Evolutionary conservation across 805 yeast genomes (phyloP).

Genomic region (Saturnispora gosingensis): DNA sequence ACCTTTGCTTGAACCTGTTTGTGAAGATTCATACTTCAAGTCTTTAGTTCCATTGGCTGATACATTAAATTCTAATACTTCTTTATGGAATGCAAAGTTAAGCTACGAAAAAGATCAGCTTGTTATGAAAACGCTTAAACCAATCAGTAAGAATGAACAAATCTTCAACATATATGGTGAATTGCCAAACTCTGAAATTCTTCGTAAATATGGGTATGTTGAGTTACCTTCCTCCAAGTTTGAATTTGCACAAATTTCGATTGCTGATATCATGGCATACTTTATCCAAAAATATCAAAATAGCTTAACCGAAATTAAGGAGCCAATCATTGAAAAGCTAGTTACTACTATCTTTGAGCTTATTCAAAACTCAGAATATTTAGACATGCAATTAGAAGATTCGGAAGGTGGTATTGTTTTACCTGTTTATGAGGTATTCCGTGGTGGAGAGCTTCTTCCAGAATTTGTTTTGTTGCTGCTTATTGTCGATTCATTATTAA

Average conservation of each 20-base stretch:
- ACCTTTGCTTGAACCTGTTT: constrained; percentile 18
- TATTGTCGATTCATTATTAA: constrained; percentile 34
- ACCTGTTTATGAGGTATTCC: constrained; percentile 56
- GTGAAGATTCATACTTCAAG: constrained; percentile 38
- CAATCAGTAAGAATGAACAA: constrained; percentile 60
- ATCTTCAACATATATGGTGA: constrained; percentile 85
- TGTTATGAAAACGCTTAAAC: constrained; percentile 61
- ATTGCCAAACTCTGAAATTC: constrained; percentile 80
- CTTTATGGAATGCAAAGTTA: constrained; percentile 64
- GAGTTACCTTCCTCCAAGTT: constrained; percentile 59
- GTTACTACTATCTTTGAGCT: constrained; percentile 32
- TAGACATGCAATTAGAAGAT: constrained; percentile 26
- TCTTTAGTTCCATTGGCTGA: constrained; percentile 95
- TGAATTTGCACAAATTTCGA: constrained; percentile 73
- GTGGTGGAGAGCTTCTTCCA: constrained; percentile 47
- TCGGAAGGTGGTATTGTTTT: constrained; percentile 31
- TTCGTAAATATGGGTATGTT: constrained; percentile 87
- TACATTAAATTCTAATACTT: constrained; percentile 78
- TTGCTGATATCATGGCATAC: constrained; percentile 32
- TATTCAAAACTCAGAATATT: constrained; percentile 27
- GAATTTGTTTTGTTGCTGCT: constrained; percentile 50
- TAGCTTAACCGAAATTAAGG: constrained; percentile 14
- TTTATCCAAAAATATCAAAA: constrained; percentile 24
- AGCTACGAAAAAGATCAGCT: constrained; percentile 40
- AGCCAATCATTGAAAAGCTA: constrained; percentile 11